These are phyloP conservation scores for Dictyostelium brefeldianum DNA, from an alignment of 78 protist genomes.

Conservation along the genomic window DNA sequence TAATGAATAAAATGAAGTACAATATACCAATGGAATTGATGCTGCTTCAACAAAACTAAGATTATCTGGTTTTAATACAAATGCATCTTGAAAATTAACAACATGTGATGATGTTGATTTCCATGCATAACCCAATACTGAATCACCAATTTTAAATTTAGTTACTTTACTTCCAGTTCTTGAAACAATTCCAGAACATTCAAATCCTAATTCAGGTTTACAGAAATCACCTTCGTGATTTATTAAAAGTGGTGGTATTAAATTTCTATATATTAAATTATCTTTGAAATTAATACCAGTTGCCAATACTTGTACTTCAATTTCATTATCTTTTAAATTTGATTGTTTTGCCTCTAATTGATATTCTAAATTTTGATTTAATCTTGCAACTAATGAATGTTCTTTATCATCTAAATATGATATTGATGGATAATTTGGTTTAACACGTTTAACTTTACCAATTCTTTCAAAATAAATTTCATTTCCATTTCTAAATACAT, in stretches of 20 bases:
- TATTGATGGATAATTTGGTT: not conserved
- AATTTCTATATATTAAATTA: constrained; percentile 8
- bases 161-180: constrained; percentile 8
- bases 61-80: constrained; percentile 1
- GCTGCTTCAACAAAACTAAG: constrained; percentile 50
- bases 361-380: not conserved
- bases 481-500: not conserved
- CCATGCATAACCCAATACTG: constrained; percentile 28
- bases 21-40: constrained; percentile 65
- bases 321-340: not conserved
- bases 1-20: constrained; percentile 47
- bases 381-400: not conserved
- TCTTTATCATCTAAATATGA: not conserved
- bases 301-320: constrained; percentile 26
- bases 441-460: not conserved
- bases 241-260: not conserved
- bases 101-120: not conserved
- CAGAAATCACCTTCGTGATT: not conserved
- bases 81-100: not conserved
- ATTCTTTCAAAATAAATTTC: not conserved
- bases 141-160: constrained; percentile 44
- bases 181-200: constrained; percentile 55
- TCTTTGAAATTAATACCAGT: constrained; percentile 41
- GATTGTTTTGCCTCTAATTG: not conserved
- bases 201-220: constrained; percentile 37